Percentiles rank a stretch among this genome's conserved stretches.
Conservation (phyloP, 2,329 filamentous ascomycete genomes). For the Lizonia empirigonia region DNA sequence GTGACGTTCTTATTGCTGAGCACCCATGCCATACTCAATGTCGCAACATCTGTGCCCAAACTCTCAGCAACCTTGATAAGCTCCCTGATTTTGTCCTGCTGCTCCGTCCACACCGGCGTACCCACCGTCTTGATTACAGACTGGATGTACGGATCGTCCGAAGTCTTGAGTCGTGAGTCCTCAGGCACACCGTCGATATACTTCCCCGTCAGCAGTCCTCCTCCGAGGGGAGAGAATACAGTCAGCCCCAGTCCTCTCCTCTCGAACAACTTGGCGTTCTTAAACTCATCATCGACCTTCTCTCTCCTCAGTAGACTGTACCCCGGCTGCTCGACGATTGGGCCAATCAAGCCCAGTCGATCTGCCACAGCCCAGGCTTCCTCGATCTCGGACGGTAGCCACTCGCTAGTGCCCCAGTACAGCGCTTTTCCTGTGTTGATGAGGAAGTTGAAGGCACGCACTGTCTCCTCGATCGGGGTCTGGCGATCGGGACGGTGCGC, state of each 20-base stretch:
- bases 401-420: conserved; percentile 68
- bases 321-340: conserved; percentile 59
- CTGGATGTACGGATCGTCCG: conserved; percentile 62
- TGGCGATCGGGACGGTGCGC: conserved; percentile 71
- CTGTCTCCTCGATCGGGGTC: conserved; percentile 73
- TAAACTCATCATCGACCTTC: conserved; percentile 64
- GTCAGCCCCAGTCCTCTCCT: conserved; percentile 61
- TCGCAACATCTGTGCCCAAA: conserved; percentile 62
- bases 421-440: conserved; percentile 71
- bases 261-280: conserved; percentile 58
- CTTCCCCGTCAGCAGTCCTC: conserved; percentile 65
- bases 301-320: conserved; percentile 64
- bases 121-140: conserved; percentile 47
- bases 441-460: conserved; percentile 73
- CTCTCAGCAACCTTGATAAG: conserved; percentile 63
- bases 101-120: conserved; percentile 59
- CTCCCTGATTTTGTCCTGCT: conserved; percentile 62
- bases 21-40: conserved; percentile 46
- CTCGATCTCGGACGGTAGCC: conserved; percentile 63
- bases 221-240: conserved; percentile 61
- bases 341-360: conserved; percentile 63
- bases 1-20: conserved; percentile 40
- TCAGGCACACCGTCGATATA: conserved; percentile 66
- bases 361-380: conserved; percentile 65
- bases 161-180: conserved; percentile 62